phyloP scores from a whole-genome alignment of 257 asterid genomes.

The Solanum ossicruentum region DNA sequence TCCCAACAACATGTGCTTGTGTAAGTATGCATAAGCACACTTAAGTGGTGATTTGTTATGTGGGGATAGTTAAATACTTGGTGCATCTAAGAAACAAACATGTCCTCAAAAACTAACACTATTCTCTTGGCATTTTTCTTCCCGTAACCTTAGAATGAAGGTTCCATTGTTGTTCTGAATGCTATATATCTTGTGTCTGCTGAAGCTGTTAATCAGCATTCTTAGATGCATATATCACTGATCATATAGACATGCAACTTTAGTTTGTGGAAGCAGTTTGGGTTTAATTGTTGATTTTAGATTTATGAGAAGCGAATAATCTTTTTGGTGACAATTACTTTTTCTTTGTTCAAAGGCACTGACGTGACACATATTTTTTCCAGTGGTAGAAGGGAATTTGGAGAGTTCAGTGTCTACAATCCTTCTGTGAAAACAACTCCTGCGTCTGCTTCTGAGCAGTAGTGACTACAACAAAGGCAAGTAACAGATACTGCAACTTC shows the following conservation, averaged over 20 bases:
- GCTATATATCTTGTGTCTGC: not conserved
- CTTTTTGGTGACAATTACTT: not conserved
- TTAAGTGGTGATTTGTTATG: not conserved
- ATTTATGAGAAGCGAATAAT: not conserved
- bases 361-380: slow-evolving; percentile 40
- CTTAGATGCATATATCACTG: not conserved
- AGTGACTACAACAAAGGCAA: not conserved
- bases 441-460: not conserved
- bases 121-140: not conserved
- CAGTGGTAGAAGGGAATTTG: slow-evolving; percentile 94
- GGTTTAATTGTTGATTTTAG: not conserved
- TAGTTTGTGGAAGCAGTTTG: not conserved
- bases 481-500: not conserved
- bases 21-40: not conserved
- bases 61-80: not conserved
- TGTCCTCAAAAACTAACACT: not conserved
- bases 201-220: not conserved
- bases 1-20: not conserved
- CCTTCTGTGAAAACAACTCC: slow-evolving; percentile 24
- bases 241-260: not conserved
- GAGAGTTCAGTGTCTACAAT: slow-evolving; percentile 75
- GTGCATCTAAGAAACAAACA: not conserved
- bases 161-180: not conserved
- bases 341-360: slow-evolving; percentile 30
- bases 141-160: not conserved